Evolutionary conservation across 345 rosid genomes (phyloP).

Genomic region (Citrus glauca): DNA sequence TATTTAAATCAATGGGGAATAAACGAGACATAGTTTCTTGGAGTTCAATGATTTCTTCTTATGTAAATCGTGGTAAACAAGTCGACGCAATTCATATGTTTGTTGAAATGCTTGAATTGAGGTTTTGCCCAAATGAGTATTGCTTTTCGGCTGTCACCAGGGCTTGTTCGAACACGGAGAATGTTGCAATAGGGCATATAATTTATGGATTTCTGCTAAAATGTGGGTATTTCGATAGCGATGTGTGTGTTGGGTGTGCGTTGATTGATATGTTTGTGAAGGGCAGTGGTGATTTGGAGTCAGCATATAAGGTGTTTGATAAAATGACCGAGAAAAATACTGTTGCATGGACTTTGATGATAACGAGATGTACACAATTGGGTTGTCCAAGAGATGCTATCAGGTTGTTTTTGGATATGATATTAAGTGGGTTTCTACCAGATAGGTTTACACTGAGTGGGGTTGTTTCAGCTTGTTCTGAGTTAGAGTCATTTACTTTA

Average conservation of each 20-base stretch:
- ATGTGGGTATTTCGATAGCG: slow-evolving; percentile 46
- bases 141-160: slow-evolving; percentile 56
- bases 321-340: slow-evolving; percentile 55
- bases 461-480: slow-evolving; percentile 53
- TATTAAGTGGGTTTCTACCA: slow-evolving; percentile 39
- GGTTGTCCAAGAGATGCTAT: slow-evolving; percentile 47
- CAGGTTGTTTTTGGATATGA: slow-evolving; percentile 48
- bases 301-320: slow-evolving; percentile 56
- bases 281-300: slow-evolving; percentile 40
- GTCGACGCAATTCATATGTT: slow-evolving; percentile 39
- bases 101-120: slow-evolving; percentile 47
- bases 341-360: slow-evolving; percentile 68
- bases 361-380: slow-evolving; percentile 48
- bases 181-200: slow-evolving; percentile 33
- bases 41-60: slow-evolving; percentile 73
- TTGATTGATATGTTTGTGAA: slow-evolving; percentile 60
- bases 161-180: slow-evolving; percentile 46
- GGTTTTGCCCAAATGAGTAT: slow-evolving; percentile 62
- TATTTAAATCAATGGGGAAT: slow-evolving; percentile 48
- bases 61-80: slow-evolving; percentile 43
- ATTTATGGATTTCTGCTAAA: slow-evolving; percentile 50
- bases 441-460: slow-evolving; percentile 55
- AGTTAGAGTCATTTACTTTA: slow-evolving; percentile 29
- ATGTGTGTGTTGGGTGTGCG: slow-evolving; percentile 62
- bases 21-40: slow-evolving; percentile 69